Conservation (phyloP, 2,329 filamentous ascomycete genomes). For the Trichoderma pleuroti region DNA sequence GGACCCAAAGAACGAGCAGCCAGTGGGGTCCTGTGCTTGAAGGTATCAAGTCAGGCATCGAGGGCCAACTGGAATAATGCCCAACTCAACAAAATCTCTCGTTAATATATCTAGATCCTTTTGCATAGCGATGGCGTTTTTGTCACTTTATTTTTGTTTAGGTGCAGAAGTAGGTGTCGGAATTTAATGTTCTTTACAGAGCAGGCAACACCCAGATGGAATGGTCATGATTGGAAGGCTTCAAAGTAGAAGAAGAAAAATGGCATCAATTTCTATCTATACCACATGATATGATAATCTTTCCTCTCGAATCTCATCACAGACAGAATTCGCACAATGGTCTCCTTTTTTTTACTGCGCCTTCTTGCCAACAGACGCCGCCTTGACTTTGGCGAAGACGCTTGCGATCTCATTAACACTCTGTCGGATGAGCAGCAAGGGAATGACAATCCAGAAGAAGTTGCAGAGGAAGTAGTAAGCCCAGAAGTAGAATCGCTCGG, state of each 20-base stretch:
- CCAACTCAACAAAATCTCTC: background rate
- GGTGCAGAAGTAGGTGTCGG: background rate
- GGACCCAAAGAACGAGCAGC: conserved; percentile 42
- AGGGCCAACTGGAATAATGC: conserved; percentile 31
- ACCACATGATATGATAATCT: background rate
- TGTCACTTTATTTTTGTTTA: background rate
- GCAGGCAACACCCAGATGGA: background rate
- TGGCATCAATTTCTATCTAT: conserved; percentile 4
- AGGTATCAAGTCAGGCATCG: conserved; percentile 47
- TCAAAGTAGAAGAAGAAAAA: background rate
- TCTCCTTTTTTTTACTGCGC: conserved; percentile 16
- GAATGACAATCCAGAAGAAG: conserved; percentile 52
- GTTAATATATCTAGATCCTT: background rate
- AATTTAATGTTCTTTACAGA: too few species aligned
- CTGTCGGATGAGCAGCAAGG: conserved; percentile 32
- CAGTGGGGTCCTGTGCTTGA: conserved; percentile 50
- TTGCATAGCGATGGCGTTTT: conserved; percentile 22
- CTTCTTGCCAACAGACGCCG: conserved; percentile 27
- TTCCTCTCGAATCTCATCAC: background rate
- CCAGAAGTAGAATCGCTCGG: conserved; percentile 52
- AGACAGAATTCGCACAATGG: background rate
- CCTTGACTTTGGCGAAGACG: conserved; percentile 30
- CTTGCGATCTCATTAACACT: conserved; percentile 28
- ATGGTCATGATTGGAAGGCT: background rate
- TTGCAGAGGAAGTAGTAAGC: conserved; percentile 52